A percentile compares a stretch with the other conserved stretches of the same genome.
phyloP scores from a whole-genome alignment of 139 green algal species.

The Chlorella sp. region DNA sequence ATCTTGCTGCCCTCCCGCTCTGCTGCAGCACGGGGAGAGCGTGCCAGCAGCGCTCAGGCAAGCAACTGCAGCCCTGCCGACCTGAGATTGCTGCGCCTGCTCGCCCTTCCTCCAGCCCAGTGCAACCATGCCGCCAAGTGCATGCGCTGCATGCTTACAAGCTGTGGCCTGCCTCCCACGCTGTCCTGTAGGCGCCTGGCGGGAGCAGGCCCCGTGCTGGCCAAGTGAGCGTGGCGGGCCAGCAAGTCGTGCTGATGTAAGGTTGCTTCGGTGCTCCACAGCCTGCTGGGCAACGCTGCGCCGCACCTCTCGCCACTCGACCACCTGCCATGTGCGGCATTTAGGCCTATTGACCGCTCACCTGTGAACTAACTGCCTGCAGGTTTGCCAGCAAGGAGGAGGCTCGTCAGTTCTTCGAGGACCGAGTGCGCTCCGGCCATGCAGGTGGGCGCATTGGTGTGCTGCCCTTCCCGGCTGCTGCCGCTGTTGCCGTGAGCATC shows the following conservation, averaged over 20 bases:
- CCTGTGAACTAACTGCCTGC: background rate
- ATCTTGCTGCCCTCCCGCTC: background rate
- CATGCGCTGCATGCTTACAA: background rate
- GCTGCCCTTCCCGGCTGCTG: background rate
- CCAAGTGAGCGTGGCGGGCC: background rate
- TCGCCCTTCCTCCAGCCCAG: background rate
- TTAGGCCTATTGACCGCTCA: background rate
- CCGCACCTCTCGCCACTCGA: no score
- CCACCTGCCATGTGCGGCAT: no score
- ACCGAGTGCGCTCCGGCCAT: slow-evolving; percentile 13
- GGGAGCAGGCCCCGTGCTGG: background rate
- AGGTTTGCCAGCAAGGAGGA: slow-evolving; percentile 31
- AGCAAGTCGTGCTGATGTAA: no score
- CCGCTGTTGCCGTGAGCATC: no score
- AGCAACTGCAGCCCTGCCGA: slow-evolving; percentile 15
- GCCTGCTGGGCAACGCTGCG: no score
- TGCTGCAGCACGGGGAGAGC: slow-evolving; percentile 57
- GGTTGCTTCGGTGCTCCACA: no score
- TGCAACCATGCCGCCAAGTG: background rate
- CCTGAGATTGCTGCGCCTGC: no score
- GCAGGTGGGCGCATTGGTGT: background rate
- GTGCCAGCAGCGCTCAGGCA: slow-evolving; percentile 51
- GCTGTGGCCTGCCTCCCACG: background rate
- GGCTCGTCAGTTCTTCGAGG: background rate
- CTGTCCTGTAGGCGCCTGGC: slow-evolving; percentile 11